Evolutionary conservation across 2,329 filamentous ascomycete genomes (phyloP).

Genomic region (Cladosporium sp.): DNA sequence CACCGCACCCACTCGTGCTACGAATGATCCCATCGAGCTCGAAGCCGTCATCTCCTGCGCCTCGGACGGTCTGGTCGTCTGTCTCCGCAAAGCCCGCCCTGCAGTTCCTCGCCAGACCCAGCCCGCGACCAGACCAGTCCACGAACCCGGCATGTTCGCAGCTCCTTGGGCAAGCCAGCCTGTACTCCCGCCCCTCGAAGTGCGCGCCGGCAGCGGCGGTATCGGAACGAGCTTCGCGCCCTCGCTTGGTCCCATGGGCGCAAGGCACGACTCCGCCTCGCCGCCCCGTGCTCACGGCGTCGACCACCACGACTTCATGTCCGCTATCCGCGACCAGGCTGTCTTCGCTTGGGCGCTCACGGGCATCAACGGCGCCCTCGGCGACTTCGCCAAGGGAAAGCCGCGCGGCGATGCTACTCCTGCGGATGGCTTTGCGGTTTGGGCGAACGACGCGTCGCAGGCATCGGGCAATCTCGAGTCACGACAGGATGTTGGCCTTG

Average conservation of each 20-base stretch:
- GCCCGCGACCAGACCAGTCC: slow-evolving; percentile 39
- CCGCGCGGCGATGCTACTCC: slow-evolving; percentile 60
- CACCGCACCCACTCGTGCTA: slow-evolving; percentile 16
- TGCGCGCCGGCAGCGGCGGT: slow-evolving; percentile 23
- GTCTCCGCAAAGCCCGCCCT: slow-evolving; percentile 67
- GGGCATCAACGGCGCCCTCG: slow-evolving; percentile 71
- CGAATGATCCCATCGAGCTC: slow-evolving; percentile 55
- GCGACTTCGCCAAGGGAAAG: slow-evolving; percentile 55
- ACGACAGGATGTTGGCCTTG: slow-evolving; percentile 3
- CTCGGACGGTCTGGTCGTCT: slow-evolving; percentile 78
- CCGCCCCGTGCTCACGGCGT: slow-evolving; percentile 43
- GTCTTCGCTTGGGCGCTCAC: slow-evolving; percentile 82
- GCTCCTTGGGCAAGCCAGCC: slow-evolving; percentile 72
- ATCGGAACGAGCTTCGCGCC: slow-evolving; percentile 31
- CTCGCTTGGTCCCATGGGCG: slow-evolving; percentile 28
- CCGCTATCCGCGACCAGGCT: slow-evolving; percentile 73
- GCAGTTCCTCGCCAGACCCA: slow-evolving; percentile 55
- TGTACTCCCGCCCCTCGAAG: slow-evolving; percentile 42
- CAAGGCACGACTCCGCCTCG: slow-evolving; percentile 15
- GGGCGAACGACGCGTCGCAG: slow-evolving; percentile 39
- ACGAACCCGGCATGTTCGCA: slow-evolving; percentile 64
- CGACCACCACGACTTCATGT: slow-evolving; percentile 59
- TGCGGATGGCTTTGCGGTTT: slow-evolving; percentile 53
- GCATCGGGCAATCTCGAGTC: not conserved
- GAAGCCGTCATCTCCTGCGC: slow-evolving; percentile 90